Evolutionary conservation across 2,329 filamentous ascomycete species (phyloP).

Genomic region (Apiospora malaysiana): DNA sequence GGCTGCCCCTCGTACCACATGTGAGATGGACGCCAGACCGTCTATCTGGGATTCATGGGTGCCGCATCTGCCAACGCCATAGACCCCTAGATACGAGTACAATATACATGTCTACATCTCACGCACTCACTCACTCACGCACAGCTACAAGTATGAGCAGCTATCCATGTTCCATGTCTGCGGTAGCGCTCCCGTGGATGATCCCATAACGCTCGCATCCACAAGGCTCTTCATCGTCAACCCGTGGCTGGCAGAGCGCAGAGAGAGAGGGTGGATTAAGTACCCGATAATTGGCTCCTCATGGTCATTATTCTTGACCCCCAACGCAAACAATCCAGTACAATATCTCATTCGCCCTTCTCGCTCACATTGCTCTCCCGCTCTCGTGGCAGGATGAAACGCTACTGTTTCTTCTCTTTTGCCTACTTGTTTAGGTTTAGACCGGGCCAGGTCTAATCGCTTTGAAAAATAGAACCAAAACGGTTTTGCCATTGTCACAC

Average conservation of each 20-base stretch:
- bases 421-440: slow-evolving; percentile 5
- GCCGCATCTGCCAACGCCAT: not conserved
- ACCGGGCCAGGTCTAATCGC: not conserved
- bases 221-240: not conserved
- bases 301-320: not conserved
- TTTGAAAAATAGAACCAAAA: slow-evolving; percentile 3
- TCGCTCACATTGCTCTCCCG: too few species aligned
- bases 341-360: not conserved
- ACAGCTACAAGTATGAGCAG: too few species aligned
- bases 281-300: not conserved
- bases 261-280: not conserved
- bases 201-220: slow-evolving; percentile 6
- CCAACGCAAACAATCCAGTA: not conserved
- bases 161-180: not conserved
- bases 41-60: not conserved
- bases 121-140: not conserved
- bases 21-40: not conserved
- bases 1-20: not conserved
- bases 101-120: not conserved
- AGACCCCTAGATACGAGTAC: not conserved
- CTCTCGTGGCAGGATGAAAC: slow-evolving; percentile 10
- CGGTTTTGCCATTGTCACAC: slow-evolving; percentile 16
- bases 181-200: slow-evolving; percentile 17
- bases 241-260: not conserved
- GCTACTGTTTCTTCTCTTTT: slow-evolving; percentile 3